phyloP scores from a whole-genome alignment of 352 stramenopile genomes.

The Globisporangium heterothallicum region DNA sequence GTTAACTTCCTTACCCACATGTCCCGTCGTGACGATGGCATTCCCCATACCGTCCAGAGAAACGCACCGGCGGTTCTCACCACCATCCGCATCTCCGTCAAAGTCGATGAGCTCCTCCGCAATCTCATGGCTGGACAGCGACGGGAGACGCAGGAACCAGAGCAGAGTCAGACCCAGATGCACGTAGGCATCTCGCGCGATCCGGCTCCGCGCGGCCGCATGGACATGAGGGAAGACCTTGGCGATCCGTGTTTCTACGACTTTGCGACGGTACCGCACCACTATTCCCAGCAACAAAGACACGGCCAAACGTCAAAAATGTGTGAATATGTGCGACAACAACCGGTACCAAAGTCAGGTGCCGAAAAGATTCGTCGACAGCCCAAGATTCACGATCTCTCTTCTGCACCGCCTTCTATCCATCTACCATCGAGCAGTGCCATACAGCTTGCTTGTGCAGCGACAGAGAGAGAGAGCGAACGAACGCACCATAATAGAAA shows the following conservation, averaged over 20 bases:
- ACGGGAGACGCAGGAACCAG: slow-evolving; percentile 43
- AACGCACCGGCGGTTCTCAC: too few species aligned
- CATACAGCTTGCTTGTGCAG: too few species aligned
- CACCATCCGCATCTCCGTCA: slow-evolving; percentile 3
- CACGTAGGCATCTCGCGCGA: slow-evolving; percentile 26
- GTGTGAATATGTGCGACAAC: not conserved
- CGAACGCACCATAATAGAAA: slow-evolving; percentile 43
- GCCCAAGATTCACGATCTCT: too few species aligned
- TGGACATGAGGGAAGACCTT: slow-evolving; percentile 16
- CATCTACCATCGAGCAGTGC: too few species aligned
- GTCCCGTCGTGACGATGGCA: slow-evolving; percentile 40
- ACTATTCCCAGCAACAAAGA: slow-evolving; percentile 21
- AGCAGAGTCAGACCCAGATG: slow-evolving; percentile 36
- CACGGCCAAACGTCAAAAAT: slow-evolving; percentile 1
- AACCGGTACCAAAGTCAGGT: too few species aligned
- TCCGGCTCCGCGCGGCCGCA: slow-evolving; percentile 11
- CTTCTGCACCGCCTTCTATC: too few species aligned
- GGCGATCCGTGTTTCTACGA: slow-evolving; percentile 32
- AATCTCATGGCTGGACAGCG: slow-evolving; percentile 11
- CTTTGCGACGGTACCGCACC: slow-evolving; percentile 32
- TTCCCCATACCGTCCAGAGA: too few species aligned
- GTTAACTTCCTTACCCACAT: slow-evolving; percentile 27
- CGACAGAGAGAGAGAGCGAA: not conserved
- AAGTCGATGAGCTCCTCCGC: slow-evolving; percentile 11
- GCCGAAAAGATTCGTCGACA: too few species aligned